phyloP scores from a whole-genome alignment of 1,284 basidiomycete species.

The Wallemia hederae region DNA sequence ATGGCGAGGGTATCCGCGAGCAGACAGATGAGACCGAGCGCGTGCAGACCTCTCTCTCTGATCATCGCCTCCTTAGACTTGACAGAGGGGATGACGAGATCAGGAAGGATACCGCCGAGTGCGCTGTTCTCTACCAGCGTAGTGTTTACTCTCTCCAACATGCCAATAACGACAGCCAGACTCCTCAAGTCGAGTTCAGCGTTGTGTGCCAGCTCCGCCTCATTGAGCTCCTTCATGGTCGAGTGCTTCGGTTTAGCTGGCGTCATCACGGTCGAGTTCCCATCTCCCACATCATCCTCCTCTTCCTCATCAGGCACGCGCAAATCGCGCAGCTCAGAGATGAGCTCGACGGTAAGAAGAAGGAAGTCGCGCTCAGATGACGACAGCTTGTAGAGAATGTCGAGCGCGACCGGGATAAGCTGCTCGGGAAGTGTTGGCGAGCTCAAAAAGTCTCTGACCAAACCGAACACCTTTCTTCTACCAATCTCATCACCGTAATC shows the following conservation, averaged over 20 bases:
- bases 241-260: conserved; percentile 3
- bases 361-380: conserved; percentile 71
- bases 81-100: conserved; percentile 71
- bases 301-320: conserved; percentile 15
- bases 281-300: conserved; percentile 19
- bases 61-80: conserved; percentile 55
- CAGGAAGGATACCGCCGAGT: conserved; percentile 60
- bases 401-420: conserved; percentile 52
- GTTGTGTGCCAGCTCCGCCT: conserved; percentile 28
- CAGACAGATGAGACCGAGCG: conserved; percentile 65
- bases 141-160: conserved; percentile 70
- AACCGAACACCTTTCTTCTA: conserved; percentile 61
- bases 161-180: conserved; percentile 58
- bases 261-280: conserved; percentile 3
- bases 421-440: conserved; percentile 29
- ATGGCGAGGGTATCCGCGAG: conserved; percentile 77
- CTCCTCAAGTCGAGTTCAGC: conserved; percentile 55
- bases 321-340: conserved; percentile 50
- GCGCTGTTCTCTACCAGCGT: conserved; percentile 83
- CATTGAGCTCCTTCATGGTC: conserved; percentile 20
- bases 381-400: conserved; percentile 57
- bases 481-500: conserved; percentile 93
- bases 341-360: conserved; percentile 72
- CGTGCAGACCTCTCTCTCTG: conserved; percentile 58
- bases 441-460: conserved; percentile 27